These are phyloP conservation scores for Kodamaea lidongshanica DNA, from an alignment of 805 yeast species.

Conservation along the genomic window DNA sequence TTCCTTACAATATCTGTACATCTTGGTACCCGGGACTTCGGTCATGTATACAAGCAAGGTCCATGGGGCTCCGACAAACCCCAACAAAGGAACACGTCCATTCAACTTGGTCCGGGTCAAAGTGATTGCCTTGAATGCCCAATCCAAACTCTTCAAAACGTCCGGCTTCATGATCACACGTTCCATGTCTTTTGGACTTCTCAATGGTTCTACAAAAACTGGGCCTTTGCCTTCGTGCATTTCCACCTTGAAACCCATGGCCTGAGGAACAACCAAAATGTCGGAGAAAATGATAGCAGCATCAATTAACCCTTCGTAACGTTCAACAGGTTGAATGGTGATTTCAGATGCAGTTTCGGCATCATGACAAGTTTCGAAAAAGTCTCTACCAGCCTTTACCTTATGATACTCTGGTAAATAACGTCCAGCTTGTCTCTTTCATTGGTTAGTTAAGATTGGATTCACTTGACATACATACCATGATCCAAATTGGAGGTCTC, in stretches of 20 bases:
- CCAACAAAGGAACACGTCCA: constrained; percentile 91
- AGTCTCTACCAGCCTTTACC: constrained; percentile 79
- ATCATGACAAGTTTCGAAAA: constrained; percentile 91
- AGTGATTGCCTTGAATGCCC: constrained; percentile 95
- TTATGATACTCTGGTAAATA: constrained; percentile 87
- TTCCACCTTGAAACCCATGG: constrained; percentile 91
- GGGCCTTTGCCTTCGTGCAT: constrained; percentile 97
- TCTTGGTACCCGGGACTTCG: constrained; percentile 93
- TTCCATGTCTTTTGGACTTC: constrained; percentile 62
- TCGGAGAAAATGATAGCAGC: constrained; percentile 97
- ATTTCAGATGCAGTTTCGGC: constrained; percentile 91
- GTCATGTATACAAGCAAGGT: constrained; percentile 93
- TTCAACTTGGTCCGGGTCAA: constrained; percentile 77
- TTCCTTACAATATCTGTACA: constrained; percentile 85
- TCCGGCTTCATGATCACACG: constrained; percentile 60
- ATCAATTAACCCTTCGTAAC: constrained; percentile 81
- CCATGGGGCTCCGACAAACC: constrained; percentile 98
- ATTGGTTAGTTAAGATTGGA: too few relatives aligned
- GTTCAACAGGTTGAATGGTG: constrained; percentile 92
- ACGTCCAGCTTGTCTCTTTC: constrained; percentile 90
- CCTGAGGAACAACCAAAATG: constrained; percentile 94
- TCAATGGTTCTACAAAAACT: constrained; percentile 79
- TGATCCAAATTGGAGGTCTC: constrained; percentile 96
- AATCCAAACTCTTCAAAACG: constrained; percentile 69
- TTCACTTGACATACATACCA: constrained; percentile 48